phyloP scores from a whole-genome alignment of 768 basidiomycete genomes.

The Collybia sordida region DNA sequence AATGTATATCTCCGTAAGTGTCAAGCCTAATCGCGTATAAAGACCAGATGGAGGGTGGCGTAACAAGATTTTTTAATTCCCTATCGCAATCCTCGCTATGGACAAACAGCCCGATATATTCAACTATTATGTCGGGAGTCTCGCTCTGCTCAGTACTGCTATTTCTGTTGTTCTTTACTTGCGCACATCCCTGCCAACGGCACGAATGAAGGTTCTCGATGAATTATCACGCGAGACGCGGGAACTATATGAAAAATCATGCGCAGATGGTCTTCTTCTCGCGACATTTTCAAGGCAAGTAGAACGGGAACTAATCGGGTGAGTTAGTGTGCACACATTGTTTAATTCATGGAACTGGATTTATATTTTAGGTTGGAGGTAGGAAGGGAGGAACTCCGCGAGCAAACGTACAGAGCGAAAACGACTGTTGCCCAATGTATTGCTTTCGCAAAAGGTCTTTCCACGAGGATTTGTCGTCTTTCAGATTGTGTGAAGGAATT shows the following conservation, averaged over 20 bases:
- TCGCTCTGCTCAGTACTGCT: constrained; percentile 5
- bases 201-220: constrained; percentile 1
- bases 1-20: too few species aligned
- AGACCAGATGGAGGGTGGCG: too few species aligned
- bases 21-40: too few species aligned
- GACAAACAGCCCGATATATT: not conserved
- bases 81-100: too few species aligned
- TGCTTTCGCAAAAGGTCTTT: not conserved
- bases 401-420: not conserved
- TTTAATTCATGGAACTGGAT: too few species aligned
- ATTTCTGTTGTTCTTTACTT: not conserved
- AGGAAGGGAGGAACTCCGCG: not conserved
- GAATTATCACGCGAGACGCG: constrained; percentile 4
- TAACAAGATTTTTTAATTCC: too few species aligned
- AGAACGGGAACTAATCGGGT: not conserved
- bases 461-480: not conserved
- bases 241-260: not conserved
- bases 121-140: constrained; percentile 7
- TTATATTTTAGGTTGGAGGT: not conserved
- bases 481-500: not conserved
- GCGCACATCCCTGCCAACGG: constrained; percentile 1
- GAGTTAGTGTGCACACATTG: not conserved
- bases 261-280: not conserved
- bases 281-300: not conserved
- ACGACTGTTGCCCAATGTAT: not conserved